Base-by-base conservation (phyloP, 257 asterid species). In the Echium plantagineum region DNA sequence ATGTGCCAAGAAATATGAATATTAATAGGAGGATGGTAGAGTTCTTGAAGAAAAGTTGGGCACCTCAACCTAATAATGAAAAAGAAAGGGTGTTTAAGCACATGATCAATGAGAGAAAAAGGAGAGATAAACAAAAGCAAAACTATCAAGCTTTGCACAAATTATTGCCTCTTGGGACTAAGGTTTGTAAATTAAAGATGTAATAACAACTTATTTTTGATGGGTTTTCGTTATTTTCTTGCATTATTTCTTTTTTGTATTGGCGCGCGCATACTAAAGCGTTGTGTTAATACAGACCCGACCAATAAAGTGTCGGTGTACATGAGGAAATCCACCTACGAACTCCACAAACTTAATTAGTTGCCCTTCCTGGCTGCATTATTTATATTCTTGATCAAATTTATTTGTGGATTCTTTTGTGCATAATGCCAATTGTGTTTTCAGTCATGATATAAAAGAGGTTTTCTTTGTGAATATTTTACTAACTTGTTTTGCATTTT, bases 41-140 rank as follows among this genome's bases (percentile, higher is more conserved):
- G 28, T 77, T 82, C 72, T 67, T 77, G 86, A 71, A 48, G 71
- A 73, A 20, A 71, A 64, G 28, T n/a, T 64, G 72, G 72, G 28
- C 8, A 31, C n/a, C 68, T 0, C 21, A 28, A 17, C 6, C 8
- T n/a, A n/a, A 21, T 63, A 63, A 51, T 0, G 71, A 68, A 21
- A 71, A 26, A 22, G 81, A 71, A 31, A 69, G 58, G 61, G 66
- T 57, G 21, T 62, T 55, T 52, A 79, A 56, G 71, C 84, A 75
- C 60, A 67, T 61, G 86, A 75, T 82, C 17, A 65, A 28, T 53
- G 86, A 80, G 71, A 75, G 86, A 63, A 62, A 73, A 75, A 71
- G 89, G 35, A 75, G 89, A 32, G 77, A 62, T 65, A 77, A 73
- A 57, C 86, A 73, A 65, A 77, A 63, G 62, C 74, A 73, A 6